phyloP scores from a whole-genome alignment of 208 protist species.

The Crithidia sp. region DNA sequence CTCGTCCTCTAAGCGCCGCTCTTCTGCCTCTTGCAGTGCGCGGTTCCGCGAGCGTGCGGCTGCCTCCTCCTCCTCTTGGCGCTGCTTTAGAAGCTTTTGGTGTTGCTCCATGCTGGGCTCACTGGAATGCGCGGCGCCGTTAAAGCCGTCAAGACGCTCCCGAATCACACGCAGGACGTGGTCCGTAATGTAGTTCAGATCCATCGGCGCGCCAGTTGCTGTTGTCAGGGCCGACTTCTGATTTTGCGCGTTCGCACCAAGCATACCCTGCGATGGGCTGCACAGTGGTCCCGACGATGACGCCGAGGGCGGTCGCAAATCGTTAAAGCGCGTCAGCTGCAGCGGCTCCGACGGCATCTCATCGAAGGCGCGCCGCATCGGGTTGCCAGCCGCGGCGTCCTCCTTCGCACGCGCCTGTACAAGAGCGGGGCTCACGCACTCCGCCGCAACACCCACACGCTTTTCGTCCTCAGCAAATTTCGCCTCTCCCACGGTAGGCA shows the following conservation, averaged over 20 bases:
- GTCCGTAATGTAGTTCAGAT: slow-evolving; percentile 27
- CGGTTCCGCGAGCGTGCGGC: neutral
- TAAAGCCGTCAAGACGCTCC: neutral
- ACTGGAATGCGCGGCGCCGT: neutral
- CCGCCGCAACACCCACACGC: neutral
- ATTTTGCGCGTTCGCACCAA: neutral
- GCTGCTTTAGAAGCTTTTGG: neutral
- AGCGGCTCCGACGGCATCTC: slow-evolving; percentile 19
- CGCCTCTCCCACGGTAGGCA: neutral
- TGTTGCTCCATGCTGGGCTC: neutral
- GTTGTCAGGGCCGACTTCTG: neutral
- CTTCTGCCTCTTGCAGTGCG: neutral
- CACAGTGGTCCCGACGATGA: slow-evolving; percentile 12
- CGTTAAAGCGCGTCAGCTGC: slow-evolving; percentile 14
- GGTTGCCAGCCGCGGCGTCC: neutral
- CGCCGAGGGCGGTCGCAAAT: neutral
- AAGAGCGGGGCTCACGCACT: slow-evolving; percentile 2
- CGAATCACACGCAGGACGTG: slow-evolving; percentile 26
- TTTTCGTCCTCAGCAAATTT: neutral
- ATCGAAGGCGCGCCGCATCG: slow-evolving; percentile 10
- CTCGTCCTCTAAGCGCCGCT: neutral
- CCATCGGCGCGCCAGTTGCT: neutral
- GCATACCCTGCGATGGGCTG: neutral
- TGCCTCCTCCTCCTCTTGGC: neutral
- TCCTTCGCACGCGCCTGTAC: neutral